These are phyloP conservation scores for Alectoria sarmentosa DNA, from an alignment of 495 filamentous ascomycete genomes.

Conservation along the genomic window DNA sequence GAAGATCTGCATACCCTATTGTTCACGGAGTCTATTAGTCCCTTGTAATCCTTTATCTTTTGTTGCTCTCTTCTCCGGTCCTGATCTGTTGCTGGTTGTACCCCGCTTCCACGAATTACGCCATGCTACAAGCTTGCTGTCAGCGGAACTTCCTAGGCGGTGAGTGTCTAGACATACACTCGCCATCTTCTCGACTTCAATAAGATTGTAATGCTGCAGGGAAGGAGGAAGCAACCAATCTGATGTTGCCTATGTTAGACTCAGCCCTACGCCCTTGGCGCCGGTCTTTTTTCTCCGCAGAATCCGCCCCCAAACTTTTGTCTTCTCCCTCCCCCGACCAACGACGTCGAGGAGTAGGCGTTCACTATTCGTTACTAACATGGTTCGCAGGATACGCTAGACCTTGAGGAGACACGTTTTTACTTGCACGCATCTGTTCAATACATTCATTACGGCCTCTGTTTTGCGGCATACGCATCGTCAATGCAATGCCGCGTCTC, in stretches of 20 bases:
- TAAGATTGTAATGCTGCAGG: no score
- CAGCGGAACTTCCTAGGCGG: neutral
- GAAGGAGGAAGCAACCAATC: conserved; percentile 8
- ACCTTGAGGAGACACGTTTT: no score
- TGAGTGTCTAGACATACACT: conserved; percentile 15
- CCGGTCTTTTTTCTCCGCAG: neutral
- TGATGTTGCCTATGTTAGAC: conserved; percentile 2
- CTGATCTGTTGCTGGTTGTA: conserved; percentile 55
- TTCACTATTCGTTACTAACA: conserved; percentile 12
- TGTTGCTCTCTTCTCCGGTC: conserved; percentile 60
- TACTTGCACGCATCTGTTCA: conserved; percentile 2
- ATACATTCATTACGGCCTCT: conserved; percentile 17
- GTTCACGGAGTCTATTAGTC: conserved; percentile 59
- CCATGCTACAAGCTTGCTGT: conserved; percentile 56
- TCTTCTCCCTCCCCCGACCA: neutral
- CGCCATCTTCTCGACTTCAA: neutral
- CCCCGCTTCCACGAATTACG: conserved; percentile 55
- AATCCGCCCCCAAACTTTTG: neutral
- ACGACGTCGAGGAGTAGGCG: neutral
- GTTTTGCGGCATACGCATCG: neutral
- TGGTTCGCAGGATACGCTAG: conserved; percentile 5
- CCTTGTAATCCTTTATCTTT: conserved; percentile 71
- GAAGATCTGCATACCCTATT: conserved; percentile 41
- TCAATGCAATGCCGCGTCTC: conserved; percentile 16
- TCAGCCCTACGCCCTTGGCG: conserved; percentile 19